A percentile compares a stretch with the other conserved stretches of the same genome.
These are phyloP conservation scores for Daldinia concentrica DNA, from an alignment of 495 filamentous ascomycete genomes.

Conservation along the genomic window DNA sequence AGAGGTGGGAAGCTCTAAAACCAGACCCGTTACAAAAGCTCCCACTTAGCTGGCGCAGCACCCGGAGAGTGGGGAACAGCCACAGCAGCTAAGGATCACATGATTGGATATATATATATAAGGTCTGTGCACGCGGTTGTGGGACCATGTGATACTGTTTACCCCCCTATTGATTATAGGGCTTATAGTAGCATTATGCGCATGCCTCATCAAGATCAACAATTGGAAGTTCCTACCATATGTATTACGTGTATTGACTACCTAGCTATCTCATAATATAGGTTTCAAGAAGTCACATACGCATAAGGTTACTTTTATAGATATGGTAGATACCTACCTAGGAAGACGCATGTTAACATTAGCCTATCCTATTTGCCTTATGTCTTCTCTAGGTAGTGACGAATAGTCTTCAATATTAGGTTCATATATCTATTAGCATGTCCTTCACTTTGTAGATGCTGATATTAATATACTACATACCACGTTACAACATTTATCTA, in stretches of 20 bases:
- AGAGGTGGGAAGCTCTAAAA: conserved; percentile 33
- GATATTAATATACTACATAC: background rate
- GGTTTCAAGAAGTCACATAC: background rate
- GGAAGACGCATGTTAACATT: background rate
- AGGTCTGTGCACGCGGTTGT: background rate
- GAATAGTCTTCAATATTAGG: background rate
- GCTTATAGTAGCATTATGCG: background rate
- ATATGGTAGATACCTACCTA: too few relatives aligned
- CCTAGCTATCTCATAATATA: background rate
- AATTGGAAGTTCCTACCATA: background rate
- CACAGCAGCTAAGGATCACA: conserved; percentile 31
- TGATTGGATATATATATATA: conserved; percentile 16
- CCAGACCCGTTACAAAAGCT: conserved; percentile 30
- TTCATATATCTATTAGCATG: background rate
- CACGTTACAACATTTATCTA: background rate
- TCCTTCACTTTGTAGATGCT: background rate
- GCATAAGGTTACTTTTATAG: background rate
- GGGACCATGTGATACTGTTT: background rate
- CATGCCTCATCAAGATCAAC: background rate
- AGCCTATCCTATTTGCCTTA: too few relatives aligned
- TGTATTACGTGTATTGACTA: background rate
- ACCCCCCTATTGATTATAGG: background rate
- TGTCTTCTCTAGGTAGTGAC: background rate
- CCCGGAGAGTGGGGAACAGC: conserved; percentile 25
- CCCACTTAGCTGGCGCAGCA: conserved; percentile 36